Percentiles rank a stretch among this genome's conserved stretches.
Evolutionary conservation across 352 stramenopile genomes (phyloP).

Genomic region (Pythium myriotylum): DNA sequence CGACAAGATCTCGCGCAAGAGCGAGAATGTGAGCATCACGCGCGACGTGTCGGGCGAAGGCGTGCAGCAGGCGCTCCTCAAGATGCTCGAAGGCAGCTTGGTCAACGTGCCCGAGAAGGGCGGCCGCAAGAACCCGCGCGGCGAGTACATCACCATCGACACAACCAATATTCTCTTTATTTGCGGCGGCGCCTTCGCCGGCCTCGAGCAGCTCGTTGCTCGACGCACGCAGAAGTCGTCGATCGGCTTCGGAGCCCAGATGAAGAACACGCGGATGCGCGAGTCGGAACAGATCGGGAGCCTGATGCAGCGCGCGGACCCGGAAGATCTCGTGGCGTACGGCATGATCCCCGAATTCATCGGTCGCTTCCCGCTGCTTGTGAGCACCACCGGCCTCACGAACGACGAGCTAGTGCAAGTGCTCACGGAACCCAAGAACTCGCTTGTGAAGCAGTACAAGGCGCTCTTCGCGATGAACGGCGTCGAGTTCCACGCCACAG

Average conservation of each 20-base stretch:
- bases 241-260: slow-evolving; percentile 98
- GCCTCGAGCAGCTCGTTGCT: slow-evolving; percentile 95
- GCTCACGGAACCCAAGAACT: slow-evolving; percentile 97
- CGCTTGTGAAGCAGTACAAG: slow-evolving; percentile 97
- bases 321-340: slow-evolving; percentile 96
- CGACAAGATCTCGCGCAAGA: slow-evolving; percentile 96
- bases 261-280: slow-evolving; percentile 78
- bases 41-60: slow-evolving; percentile 98
- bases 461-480: slow-evolving; percentile 96
- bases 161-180: slow-evolving; percentile 99
- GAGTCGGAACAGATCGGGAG: slow-evolving; percentile 87
- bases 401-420: slow-evolving; percentile 94
- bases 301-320: slow-evolving; percentile 93
- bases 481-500: slow-evolving; percentile 96
- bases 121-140: slow-evolving; percentile 95
- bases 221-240: slow-evolving; percentile 91
- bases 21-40: slow-evolving; percentile 93
- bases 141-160: slow-evolving; percentile 98
- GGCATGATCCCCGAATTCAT: slow-evolving; percentile 99
- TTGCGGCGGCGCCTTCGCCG: slow-evolving; percentile 96
- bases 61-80: slow-evolving; percentile 98
- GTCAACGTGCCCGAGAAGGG: slow-evolving; percentile 98
- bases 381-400: slow-evolving; percentile 92
- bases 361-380: slow-evolving; percentile 96
- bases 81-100: slow-evolving; percentile 98